Conservation (phyloP, 2,329 filamentous ascomycete genomes). For the Fusarium nodosum region DNA sequence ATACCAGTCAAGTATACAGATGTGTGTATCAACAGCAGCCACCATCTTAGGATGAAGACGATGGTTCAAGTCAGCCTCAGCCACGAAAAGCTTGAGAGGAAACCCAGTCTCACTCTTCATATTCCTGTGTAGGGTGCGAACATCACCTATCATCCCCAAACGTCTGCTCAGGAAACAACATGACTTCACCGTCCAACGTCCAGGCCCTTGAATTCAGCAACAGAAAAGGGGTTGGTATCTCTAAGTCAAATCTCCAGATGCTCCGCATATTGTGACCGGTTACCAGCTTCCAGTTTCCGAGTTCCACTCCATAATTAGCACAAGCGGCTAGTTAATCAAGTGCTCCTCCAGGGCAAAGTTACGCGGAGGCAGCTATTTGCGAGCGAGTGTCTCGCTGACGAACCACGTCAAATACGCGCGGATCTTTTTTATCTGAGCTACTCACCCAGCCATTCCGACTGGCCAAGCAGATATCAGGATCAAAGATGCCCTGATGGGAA, state of each 20-base stretch:
- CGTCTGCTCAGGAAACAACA: not conserved
- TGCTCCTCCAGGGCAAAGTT: slow-evolving; percentile 35
- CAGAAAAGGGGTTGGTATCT: slow-evolving; percentile 45
- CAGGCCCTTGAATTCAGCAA: slow-evolving; percentile 8
- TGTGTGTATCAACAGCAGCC: not conserved
- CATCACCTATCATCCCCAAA: not conserved
- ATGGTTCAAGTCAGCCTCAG: slow-evolving; percentile 29
- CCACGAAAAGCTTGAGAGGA: slow-evolving; percentile 22
- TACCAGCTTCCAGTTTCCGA: slow-evolving; percentile 42
- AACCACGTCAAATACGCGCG: slow-evolving; percentile 29
- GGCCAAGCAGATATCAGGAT: slow-evolving; percentile 40
- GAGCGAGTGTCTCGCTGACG: slow-evolving; percentile 26
- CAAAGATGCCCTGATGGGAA: slow-evolving; percentile 14
- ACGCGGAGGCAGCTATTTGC: slow-evolving; percentile 31
- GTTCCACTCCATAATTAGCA: slow-evolving; percentile 46
- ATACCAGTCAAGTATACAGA: slow-evolving; percentile 29
- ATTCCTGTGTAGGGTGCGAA: slow-evolving; percentile 6
- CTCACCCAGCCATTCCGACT: slow-evolving; percentile 42
- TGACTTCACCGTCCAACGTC: not conserved
- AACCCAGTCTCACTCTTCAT: slow-evolving; percentile 13
- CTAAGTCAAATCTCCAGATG: slow-evolving; percentile 44
- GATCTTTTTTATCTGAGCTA: slow-evolving; percentile 37
- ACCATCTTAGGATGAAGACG: slow-evolving; percentile 11
- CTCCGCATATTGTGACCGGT: slow-evolving; percentile 45
- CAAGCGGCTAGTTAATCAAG: slow-evolving; percentile 38